Base-by-base conservation (phyloP, 2,329 filamentous ascomycete genomes). In the Exserohilum rostratum region DNA sequence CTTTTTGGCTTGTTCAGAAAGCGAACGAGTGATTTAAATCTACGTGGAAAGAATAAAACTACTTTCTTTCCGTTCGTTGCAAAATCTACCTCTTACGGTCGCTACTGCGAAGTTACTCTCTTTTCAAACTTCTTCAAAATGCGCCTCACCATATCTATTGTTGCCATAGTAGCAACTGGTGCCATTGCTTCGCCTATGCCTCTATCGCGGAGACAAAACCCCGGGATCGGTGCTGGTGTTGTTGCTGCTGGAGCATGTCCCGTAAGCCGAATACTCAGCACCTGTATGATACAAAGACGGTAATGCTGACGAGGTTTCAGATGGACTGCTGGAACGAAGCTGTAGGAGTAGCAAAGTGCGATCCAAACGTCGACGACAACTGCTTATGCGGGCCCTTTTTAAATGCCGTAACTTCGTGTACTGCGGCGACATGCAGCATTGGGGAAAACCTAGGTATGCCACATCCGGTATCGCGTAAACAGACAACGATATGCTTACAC, bases 321-420 rank as follows among this genome's bases (percentile, higher is more conserved):
- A 58, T 57, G 48, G 61, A 70, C 29, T 74, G 71, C 53, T 74
- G 70, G 70, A 71, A 73, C 35, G 65, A 72, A 53, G 64, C 64
- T 4, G 70, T 65, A 17, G 64, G 47, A 27, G 43, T 57, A 31
- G 68, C 66, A 25, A 52, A 47, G 3, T 74, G 71, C 49, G 69
- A 74, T 43, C 71, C 71, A 3, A 69, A 72, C 20, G 39, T 20
- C 15, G 65, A 68, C 53, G 69, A 74, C 15, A 56, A 56, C 7
- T 74, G 71, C 40, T 44, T 73, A 20, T 74, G 71, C 44, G 71
- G 70, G 6, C 50, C 57, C 4, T 74, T 74, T 55, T 71, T 74
- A 43, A 66, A 73, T 39, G 57, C 57, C 7, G 70, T 73, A 20
- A 70, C 70, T 6, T 34, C 50, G 7, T 74, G 71, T 45, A 62